phyloP scores from a whole-genome alignment of 805 yeast species.

The Metschnikowia matae region DNA sequence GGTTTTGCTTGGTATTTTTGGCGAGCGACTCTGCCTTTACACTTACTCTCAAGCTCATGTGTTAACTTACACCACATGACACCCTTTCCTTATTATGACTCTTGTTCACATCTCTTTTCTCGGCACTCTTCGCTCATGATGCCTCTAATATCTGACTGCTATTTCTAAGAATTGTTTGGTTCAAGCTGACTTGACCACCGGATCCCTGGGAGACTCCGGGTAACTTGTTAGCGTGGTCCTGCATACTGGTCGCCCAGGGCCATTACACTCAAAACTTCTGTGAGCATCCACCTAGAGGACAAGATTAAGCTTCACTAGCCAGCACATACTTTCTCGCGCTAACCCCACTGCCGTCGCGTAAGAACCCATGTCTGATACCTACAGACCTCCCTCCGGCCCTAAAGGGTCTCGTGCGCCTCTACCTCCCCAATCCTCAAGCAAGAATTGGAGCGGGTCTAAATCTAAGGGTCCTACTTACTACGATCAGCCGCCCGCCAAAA shows the following conservation, averaged over 20 bases:
- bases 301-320: background rate
- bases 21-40: background rate
- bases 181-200: background rate
- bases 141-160: background rate
- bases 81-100: background rate
- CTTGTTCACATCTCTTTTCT: background rate
- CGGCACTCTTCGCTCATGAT: background rate
- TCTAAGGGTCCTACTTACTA: conserved; percentile 5
- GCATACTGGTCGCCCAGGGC: background rate
- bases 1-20: background rate
- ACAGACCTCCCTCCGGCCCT: conserved; percentile 20
- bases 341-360: background rate
- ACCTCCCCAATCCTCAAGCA: conserved; percentile 9
- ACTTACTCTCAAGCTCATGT: background rate
- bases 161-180: background rate
- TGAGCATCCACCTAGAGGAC: background rate
- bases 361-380: conserved; percentile 17
- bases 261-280: conserved; percentile 6
- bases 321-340: background rate
- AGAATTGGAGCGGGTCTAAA: conserved; percentile 10
- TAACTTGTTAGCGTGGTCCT: background rate
- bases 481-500: conserved; percentile 9
- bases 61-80: background rate
- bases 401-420: conserved; percentile 16
- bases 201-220: conserved; percentile 1